Evolutionary conservation across 805 yeast species (phyloP).

Genomic region (Yarrowia yakushimensis): DNA sequence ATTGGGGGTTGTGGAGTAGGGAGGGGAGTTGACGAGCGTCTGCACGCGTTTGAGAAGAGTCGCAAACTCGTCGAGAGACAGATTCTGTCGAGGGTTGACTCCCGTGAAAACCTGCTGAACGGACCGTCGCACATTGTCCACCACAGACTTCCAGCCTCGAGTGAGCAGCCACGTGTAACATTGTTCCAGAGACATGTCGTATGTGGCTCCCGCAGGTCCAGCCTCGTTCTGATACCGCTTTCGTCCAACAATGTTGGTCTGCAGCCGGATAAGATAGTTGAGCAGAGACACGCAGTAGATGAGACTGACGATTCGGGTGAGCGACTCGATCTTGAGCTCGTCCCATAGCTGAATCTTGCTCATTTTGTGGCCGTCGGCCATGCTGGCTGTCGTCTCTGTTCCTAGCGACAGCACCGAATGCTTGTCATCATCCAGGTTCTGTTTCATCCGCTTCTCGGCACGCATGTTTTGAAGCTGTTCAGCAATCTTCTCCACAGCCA

Average conservation of each 20-base stretch:
- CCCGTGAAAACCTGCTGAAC: conserved; percentile 60
- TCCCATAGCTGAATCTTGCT: conserved; percentile 76
- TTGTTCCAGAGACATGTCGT: conserved; percentile 36
- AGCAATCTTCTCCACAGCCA: conserved; percentile 72
- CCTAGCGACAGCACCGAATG: conserved; percentile 30
- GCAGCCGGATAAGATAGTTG: conserved; percentile 73
- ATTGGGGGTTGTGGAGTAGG: conserved; percentile 36
- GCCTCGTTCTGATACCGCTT: conserved; percentile 52
- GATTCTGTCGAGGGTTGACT: conserved; percentile 68
- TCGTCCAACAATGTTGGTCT: conserved; percentile 83
- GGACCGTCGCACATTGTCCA: conserved; percentile 48
- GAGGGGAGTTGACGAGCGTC: conserved; percentile 38
- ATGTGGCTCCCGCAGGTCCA: not conserved
- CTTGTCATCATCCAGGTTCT: conserved; percentile 15
- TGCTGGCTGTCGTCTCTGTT: conserved; percentile 24
- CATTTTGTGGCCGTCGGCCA: conserved; percentile 32
- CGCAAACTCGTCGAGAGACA: conserved; percentile 57
- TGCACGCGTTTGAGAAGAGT: conserved; percentile 38
- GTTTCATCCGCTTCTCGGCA: conserved; percentile 24
- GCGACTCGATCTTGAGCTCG: conserved; percentile 68
- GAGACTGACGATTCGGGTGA: conserved; percentile 69
- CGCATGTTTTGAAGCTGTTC: conserved; percentile 63
- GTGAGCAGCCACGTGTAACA: conserved; percentile 93
- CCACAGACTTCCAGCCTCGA: conserved; percentile 71
- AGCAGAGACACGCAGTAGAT: conserved; percentile 66